Evolutionary conservation across 495 filamentous ascomycete genomes (phyloP), one percentile per base, ranked within the genome.

Genomic region (Achaetomiella virescens): DNA sequence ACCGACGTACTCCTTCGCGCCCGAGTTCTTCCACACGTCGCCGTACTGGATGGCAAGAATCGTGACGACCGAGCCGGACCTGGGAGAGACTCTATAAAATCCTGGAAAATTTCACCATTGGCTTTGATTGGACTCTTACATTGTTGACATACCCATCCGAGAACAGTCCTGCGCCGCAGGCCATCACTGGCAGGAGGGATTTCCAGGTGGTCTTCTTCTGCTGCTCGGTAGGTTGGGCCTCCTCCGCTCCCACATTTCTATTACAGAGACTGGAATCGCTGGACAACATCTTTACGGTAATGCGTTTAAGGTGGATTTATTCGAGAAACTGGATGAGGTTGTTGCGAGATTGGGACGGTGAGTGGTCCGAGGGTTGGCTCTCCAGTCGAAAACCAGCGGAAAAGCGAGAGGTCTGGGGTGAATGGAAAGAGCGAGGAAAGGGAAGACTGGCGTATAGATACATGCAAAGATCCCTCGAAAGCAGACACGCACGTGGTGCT

Each of bases 71-170:
- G 83, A 83, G 9, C 90, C 89, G 65, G 61, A 93, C 85, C 85
- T 90, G n/a, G n/a, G n/a, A 57, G 2, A 12, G 9, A 2, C 41
- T 1, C 33, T 25, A 37, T 50, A 20, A 50, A 25, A n/a, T 12
- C 1, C 1, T 31, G 4, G 27, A 31, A 31, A 9, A 4, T 31
- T 4, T 9, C 9, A 9, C 27, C 27, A n/a, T n/a, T n/a, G n/a
- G n/a, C 27, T 4, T 31, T 31, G 2, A 0, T 3, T n/a, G 18
- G 18, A 38, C 14, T 53, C 61, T 11, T 55, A 75, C 87, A 53
- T 84, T 86, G 74, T 95, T 92, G 65, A 95, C 79, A 67, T 95
- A 96, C 12, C 91, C 91, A 68, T 96, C 91, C 17, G 87, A 90
- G 69, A 95, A 95, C 3, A 96, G 75, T 59, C 91, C 91, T 40